These are phyloP conservation scores for Tranzscheliella williamsii DNA, from an alignment of 1,284 basidiomycete genomes.

Conservation along the genomic window DNA sequence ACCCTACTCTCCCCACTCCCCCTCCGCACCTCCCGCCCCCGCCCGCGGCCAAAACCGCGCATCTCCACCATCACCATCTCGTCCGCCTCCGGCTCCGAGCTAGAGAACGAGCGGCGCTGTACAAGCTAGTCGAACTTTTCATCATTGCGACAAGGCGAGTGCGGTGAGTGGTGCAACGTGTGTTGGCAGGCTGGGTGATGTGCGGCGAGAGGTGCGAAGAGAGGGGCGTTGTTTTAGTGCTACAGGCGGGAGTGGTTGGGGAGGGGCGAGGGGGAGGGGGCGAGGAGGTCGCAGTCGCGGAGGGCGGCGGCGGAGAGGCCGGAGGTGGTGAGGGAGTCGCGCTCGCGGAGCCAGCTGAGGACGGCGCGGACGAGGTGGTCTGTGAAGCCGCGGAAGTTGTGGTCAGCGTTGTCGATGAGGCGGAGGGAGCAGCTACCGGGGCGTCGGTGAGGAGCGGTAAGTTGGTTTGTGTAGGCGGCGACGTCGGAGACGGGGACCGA, in stretches of 20 bases:
- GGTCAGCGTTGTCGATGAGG: slow-evolving; percentile 46
- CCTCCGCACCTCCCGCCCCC: no score
- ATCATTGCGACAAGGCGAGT: no score
- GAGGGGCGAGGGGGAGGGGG: not conserved
- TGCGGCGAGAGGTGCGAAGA: no score
- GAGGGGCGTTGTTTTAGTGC: no score
- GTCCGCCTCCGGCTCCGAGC: slow-evolving; percentile 3
- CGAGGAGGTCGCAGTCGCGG: slow-evolving; percentile 8
- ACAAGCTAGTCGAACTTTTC: no score
- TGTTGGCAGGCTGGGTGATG: no score
- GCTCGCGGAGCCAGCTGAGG: slow-evolving; percentile 27
- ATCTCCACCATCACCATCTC: slow-evolving; percentile 13
- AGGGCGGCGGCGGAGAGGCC: slow-evolving; percentile 25
- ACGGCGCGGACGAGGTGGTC: slow-evolving; percentile 44
- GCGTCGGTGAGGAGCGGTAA: slow-evolving; percentile 13
- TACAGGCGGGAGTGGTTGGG: no score
- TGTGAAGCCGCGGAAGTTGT: slow-evolving; percentile 41
- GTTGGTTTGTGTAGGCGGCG: slow-evolving; percentile 28
- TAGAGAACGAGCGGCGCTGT: no score
- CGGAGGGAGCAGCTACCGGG: slow-evolving; percentile 30
- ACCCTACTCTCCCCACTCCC: no score
- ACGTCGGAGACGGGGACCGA: slow-evolving; percentile 42
- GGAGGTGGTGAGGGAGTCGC: slow-evolving; percentile 18
- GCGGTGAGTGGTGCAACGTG: no score
- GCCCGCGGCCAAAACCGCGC: slow-evolving; percentile 6